Base-by-base conservation (phyloP, 1,284 basidiomycete species). In the Ceratobasidium sp. region DNA sequence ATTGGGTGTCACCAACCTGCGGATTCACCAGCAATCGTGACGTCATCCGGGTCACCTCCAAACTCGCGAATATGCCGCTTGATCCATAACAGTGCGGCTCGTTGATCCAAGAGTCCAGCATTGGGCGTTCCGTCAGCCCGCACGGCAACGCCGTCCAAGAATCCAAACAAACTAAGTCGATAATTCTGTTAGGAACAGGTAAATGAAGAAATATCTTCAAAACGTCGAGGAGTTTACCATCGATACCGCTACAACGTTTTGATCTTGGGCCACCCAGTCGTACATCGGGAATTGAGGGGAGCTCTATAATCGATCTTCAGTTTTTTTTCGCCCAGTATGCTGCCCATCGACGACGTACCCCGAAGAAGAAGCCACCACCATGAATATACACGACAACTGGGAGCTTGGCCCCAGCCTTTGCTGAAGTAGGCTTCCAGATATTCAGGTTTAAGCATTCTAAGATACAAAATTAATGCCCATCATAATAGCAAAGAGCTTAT, bases 361-460 rank as follows among this genome's bases (percentile, higher is more conserved):
- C 58, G 54, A 54, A 65, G 31, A 3, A 68, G 73, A 58, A 56
- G 83, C 84, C 84, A 75, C 88, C 87, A 13, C 87, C 88, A 72
- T 90, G 87, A 38, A 88, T 86, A 74, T 87, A 90, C 2, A 87
- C 83, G 32, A 90, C 77, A 1, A 89, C 87, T 0, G 87, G 87
- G 17, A 86, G 84, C 85, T 35, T 65, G 31, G 74, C 74, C 25
- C 72, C 73, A 50, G 54, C 13, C n/a, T 74, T 77, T 12, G 77
- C 77, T n/a, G 75, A 73, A 1, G 74, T 73, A 6, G 80, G 79
- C n/a, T 78, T 74, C 69, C 81, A 82, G 8, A 82, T 76, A 71
- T 83, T 82, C 40, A 82, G 75, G 56, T 81, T 81, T 38, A 83
- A 75, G 69, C 81, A 83, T 71, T 83, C 81, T 72, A 55, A 80